Evolutionary conservation across 345 rosid species (phyloP), one percentile per base, ranked within the genome.

Genomic region (Laguncularia racemosa): DNA sequence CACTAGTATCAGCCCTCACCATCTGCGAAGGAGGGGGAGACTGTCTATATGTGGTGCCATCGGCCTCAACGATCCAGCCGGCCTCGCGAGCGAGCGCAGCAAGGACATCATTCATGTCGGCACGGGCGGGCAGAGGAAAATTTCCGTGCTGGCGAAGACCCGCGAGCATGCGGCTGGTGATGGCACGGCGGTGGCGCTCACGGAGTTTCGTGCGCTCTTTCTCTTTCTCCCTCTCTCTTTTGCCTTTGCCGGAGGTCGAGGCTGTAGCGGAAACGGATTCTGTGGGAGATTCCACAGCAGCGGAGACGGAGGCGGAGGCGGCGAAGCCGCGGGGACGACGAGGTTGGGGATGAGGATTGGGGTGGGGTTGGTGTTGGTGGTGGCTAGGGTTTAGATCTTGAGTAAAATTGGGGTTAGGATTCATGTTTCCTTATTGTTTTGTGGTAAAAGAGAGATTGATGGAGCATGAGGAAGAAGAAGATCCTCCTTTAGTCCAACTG

Each of bases 51-150:
- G 96, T 92, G 67, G 87, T 84, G 57, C 98, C 96, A 16, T 91
- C 96, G 12, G 95, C 65, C 61, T 91, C 98, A 13, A 92, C 98
- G 13, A 85, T 92, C 98, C 98, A 88, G 5, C 98, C 96, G 59
- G 96, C 95, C 73, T 92, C 95, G 33, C 98, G 98, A 20, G 96
- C 98, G 28, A 92, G 74, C 18, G 98, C 95, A 15, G 98, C 95
- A 21, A 92, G 81, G n/a, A 92, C 98, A 54, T 92, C 98, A 75
- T 92, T 92, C 98, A 88, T 92, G 78, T 92, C 98, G 10, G 96
- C 98, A 58, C 98, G 98, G 12, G 98, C 98, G 6, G 96, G 98
- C 14, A 92, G 91, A 7, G 95, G 95, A 59, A 92, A 92, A 61
- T 92, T 86, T 7, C 96, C 98, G 58, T 86, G 86, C 61, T 88